Base-by-base conservation (phyloP, 106 monocot species). In the Acorus gramineus region DNA sequence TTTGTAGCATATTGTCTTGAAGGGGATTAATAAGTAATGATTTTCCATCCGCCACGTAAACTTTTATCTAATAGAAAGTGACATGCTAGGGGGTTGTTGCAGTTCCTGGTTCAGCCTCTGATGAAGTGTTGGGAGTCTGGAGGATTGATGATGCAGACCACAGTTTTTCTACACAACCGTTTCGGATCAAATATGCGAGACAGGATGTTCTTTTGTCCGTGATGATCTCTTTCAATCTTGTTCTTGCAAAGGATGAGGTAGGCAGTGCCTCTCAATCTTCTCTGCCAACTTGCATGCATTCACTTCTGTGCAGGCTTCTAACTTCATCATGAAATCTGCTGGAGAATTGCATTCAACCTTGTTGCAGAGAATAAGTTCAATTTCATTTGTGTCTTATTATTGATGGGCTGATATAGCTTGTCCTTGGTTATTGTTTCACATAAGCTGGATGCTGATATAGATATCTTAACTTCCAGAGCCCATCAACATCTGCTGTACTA, bases 101-200 rank as follows among this genome's bases (percentile, higher is more conserved):
- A 91, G 96, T 87, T 83, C 85, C 96, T 76, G 85, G 85, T 68
- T 52, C 73, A 65, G 46, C 64, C 44, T 80, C 87, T 49, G 83
- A 91, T 64, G 87, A 74, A 63, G 53, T 81, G 2, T 49, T 78
- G 12, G 87, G 91, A 46, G 81, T 91, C 71, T 98, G 96, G 96
- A 85, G 70, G 66, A 98, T 98, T 58, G 77, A 85, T 76, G 96
- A 98, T 70, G 57, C 68, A 28, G 96, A 98, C 56, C 74, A 91
- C 66, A 91, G 96, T 77, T 98, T 98, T 73, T 88, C 77, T 55
- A 98, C 96, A 1, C 96, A 91, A 66, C 96, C 87, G 11, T 98
- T 91, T 66, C 78, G 69, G 66, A 91, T 98, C 73, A 98, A 91
- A 72, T 98, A 98, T 77, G 87, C 96, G 57, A 87, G 91, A 72